phyloP scores from a whole-genome alignment of 2,329 filamentous ascomycete genomes.

The Tolypocladium ophioglossoides region DNA sequence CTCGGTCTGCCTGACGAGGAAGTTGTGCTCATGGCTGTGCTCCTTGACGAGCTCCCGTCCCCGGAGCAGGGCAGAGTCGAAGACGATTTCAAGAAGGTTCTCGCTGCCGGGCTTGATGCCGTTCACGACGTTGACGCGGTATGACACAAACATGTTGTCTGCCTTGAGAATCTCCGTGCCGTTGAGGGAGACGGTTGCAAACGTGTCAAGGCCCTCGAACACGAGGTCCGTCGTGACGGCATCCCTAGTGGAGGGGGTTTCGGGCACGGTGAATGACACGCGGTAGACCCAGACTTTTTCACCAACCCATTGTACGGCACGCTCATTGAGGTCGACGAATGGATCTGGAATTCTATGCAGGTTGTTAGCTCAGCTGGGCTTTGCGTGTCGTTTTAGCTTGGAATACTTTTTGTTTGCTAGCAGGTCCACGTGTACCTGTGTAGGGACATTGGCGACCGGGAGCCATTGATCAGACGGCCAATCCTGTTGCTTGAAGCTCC shows the following conservation, averaged over 20 bases:
- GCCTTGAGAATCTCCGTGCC: slow-evolving; percentile 39
- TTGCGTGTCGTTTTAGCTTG: background rate
- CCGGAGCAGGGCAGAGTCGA: slow-evolving; percentile 42
- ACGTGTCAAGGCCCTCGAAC: slow-evolving; percentile 56
- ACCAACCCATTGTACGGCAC: slow-evolving; percentile 50
- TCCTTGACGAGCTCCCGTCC: slow-evolving; percentile 40
- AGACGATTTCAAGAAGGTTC: slow-evolving; percentile 45
- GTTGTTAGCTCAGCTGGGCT: background rate
- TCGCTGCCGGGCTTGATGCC: slow-evolving; percentile 18
- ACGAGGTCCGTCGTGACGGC: slow-evolving; percentile 30
- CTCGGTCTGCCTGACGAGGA: slow-evolving; percentile 39
- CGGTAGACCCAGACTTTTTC: slow-evolving; percentile 51
- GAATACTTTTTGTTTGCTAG: slow-evolving; percentile 9
- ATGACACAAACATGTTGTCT: slow-evolving; percentile 54
- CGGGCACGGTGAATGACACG: slow-evolving; percentile 10
- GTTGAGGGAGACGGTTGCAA: slow-evolving; percentile 47
- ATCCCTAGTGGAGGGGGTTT: slow-evolving; percentile 5
- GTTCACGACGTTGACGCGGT: slow-evolving; percentile 41
- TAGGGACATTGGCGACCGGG: slow-evolving; percentile 22
- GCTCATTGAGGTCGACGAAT: slow-evolving; percentile 51
- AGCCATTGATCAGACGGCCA: slow-evolving; percentile 19
- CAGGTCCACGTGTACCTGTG: slow-evolving; percentile 26
- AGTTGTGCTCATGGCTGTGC: slow-evolving; percentile 39
- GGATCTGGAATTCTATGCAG: slow-evolving; percentile 38
- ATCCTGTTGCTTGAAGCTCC: slow-evolving; percentile 15